phyloP scores from a whole-genome alignment of 208 protist genomes.

The Wallacemonas sp. region DNA sequence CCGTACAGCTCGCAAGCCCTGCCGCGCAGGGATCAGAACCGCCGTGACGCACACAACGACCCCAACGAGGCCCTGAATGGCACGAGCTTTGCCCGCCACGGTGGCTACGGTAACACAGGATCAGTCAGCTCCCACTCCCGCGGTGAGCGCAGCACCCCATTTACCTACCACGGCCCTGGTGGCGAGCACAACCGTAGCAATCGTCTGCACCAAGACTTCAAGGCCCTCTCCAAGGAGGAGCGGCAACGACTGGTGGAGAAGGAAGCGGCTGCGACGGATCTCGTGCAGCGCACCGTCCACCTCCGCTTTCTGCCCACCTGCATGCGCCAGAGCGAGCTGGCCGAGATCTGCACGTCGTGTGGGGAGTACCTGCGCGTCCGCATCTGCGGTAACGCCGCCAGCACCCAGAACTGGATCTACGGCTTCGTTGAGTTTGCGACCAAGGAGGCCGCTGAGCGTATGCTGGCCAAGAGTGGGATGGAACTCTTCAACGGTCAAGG shows the following conservation, averaged over 20 bases:
- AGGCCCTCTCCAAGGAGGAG: slow-evolving; percentile 62
- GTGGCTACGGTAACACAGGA: too few relatives aligned
- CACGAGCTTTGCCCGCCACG: background rate
- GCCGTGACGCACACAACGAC: background rate
- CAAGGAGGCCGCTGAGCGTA: slow-evolving; percentile 20
- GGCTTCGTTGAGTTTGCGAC: slow-evolving; percentile 64
- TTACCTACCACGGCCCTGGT: slow-evolving; percentile 38
- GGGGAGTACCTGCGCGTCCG: slow-evolving; percentile 64
- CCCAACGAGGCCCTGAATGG: too few relatives aligned
- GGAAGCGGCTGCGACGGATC: slow-evolving; percentile 41
- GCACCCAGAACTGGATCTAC: slow-evolving; percentile 59
- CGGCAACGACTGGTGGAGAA: slow-evolving; percentile 41
- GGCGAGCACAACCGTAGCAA: slow-evolving; percentile 30
- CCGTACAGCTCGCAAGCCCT: background rate
- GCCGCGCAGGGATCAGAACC: background rate
- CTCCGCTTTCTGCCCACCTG: slow-evolving; percentile 49
- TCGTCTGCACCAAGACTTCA: slow-evolving; percentile 65
- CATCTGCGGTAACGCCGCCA: slow-evolving; percentile 45
- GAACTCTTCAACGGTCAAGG: slow-evolving; percentile 43
- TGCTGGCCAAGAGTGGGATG: slow-evolving; percentile 39
- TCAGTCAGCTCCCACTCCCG: too few relatives aligned
- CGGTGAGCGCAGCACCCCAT: slow-evolving; percentile 20
- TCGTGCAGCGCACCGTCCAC: slow-evolving; percentile 56
- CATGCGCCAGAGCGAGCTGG: slow-evolving; percentile 58
- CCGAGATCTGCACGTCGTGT: slow-evolving; percentile 50